Base-by-base conservation (phyloP, 2,329 filamentous ascomycete genomes). In the Aspergillus pseudotamarii region DNA sequence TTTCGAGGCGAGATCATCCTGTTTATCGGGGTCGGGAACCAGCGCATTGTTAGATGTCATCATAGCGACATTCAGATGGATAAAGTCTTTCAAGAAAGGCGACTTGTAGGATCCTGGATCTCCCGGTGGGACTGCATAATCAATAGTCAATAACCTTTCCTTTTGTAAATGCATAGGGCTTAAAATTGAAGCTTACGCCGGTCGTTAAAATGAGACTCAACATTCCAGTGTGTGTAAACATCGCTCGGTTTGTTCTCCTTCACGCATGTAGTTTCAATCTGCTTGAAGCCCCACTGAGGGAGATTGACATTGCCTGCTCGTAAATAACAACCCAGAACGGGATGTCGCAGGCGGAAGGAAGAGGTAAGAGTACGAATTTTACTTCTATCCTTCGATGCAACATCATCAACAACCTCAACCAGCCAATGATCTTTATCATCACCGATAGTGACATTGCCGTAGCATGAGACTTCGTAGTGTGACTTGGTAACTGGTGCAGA, bases 21-120 rank as follows among this genome's bases (percentile, higher is more conserved):
- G 95, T 86, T 99, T 99, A 79, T 99, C 95, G 5, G 95, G 94
- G 74, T 99, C 95, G 4, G 95, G 95, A 23, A 99, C 93, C 53
- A 99, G 88, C 28, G 95, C 95, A 75, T 99, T 99, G 86, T 99
- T 99, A 45, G 95, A 98, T 4, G 95, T 99, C 94, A 98, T 97
- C 95, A 99, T 99, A 66, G 95, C 95, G 66, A 99, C 95, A 77
- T 99, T 99, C 65, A 98, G 84, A 78, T 99, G 95, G 67, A 99
- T 90, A 74, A 99, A 99, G 79, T 99, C 95, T 76, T 96, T 94
- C 75, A 97, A 85, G 85, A 99, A 99, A 2, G 96, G 95, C 41
- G 94, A 98, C 82, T 92, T 96, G 84, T 97, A 99, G 61, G 92
- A 90, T 72, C 91, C 92, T 60, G 95, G 92, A 79, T 97, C 91